Conservation (phyloP, 164 flowering plant genomes). For the Umbilicus rupestris region DNA sequence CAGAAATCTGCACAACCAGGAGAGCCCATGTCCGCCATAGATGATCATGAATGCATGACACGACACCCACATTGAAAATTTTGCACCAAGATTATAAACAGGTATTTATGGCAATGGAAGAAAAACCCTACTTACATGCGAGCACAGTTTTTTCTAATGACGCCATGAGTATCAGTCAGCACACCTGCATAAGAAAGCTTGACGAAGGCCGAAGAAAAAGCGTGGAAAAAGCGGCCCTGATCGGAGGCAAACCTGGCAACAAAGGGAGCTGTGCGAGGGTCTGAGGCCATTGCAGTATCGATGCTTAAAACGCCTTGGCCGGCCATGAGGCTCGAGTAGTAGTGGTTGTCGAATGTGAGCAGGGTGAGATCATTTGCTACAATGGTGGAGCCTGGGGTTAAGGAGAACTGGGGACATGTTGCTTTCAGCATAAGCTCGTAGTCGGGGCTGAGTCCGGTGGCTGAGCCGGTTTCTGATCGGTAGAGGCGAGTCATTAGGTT, state of each 20-base stretch:
- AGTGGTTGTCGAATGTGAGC: conserved; percentile 32
- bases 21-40: too few relatives aligned
- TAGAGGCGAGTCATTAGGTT: conserved; percentile 25
- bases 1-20: too few relatives aligned
- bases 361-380: conserved; percentile 36
- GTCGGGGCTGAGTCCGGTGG: conserved; percentile 9
- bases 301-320: conserved; percentile 35
- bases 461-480: neutral
- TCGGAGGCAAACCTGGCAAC: conserved; percentile 23
- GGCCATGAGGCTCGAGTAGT: conserved; percentile 22
- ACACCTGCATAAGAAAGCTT: conserved; percentile 38
- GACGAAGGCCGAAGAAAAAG: conserved; percentile 44
- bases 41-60: too few relatives aligned
- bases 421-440: conserved; percentile 18
- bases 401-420: conserved; percentile 20
- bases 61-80: too few relatives aligned
- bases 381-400: conserved; percentile 19
- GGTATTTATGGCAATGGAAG: too few relatives aligned
- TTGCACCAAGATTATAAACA: too few relatives aligned
- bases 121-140: neutral
- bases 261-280: conserved; percentile 29
- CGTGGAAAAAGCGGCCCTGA: conserved; percentile 23
- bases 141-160: conserved; percentile 27
- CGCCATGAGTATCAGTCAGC: conserved; percentile 34
- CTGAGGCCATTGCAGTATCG: conserved; percentile 30